Evolutionary conservation across 306 rosid genomes (phyloP), one percentile per base, ranked within the genome.

Genomic region (Lupinus albus): DNA sequence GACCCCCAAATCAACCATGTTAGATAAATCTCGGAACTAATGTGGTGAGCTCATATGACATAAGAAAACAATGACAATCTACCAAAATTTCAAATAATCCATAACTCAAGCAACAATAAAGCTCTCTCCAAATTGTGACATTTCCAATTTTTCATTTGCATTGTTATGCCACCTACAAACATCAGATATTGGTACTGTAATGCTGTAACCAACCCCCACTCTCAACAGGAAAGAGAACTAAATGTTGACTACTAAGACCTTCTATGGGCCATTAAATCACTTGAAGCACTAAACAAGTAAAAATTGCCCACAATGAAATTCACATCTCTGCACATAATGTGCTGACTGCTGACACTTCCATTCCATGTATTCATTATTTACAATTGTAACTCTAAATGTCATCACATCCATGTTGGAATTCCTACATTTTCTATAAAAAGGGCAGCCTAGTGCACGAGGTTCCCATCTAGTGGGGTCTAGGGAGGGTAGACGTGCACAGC

Each of bases 101-200:
- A 13, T 25, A 39, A 65, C 48, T 54, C 46, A 35, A 55, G 41
- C 11, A 57, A 28, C 51, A 77, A 21, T 41, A 32, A 38, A 57
- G 59, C 51, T 53, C n/a, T 25, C 38, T 54, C 75, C 71, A 73
- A 74, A 59, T 55, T 53, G 53, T 62, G 10, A 30, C 52, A 48
- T 61, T 75, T 64, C 63, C 68, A 55, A 30, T 30, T 57, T 54
- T 14, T 25, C 53, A 46, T 55, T 47, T 65, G 32, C 70, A 71
- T 28, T 39, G 30, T 39, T 57, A 38, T 38, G 39, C 11, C 58
- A 41, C 38, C 71, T 56, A 63, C 47, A 68, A 73, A 68, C 50
- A 60, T 12, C 4, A 39, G 46, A 39, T 62, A 56, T 15, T 9
- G 1, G 50, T 55, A 45, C 64, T 7, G 4, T 36, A 44, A 56